Conservation (phyloP, 2,329 filamentous ascomycete genomes). For the Phaeosphaeria sp. region DNA sequence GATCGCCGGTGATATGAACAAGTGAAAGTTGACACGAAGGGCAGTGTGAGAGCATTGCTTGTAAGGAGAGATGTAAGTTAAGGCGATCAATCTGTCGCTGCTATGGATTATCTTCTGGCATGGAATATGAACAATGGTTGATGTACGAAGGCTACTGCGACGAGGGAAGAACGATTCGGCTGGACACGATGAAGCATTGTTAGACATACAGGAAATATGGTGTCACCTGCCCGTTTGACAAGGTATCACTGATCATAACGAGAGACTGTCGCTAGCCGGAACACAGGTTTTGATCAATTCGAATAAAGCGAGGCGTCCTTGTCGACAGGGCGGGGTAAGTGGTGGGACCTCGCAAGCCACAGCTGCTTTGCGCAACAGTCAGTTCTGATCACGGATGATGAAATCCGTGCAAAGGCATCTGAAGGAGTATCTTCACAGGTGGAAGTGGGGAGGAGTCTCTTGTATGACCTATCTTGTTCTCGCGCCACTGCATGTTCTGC, state of each 20-base stretch:
- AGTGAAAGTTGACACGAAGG: no score
- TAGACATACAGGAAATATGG: neutral
- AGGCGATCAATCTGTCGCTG: no score
- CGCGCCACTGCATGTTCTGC: no score
- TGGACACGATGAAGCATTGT: neutral
- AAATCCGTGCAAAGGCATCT: neutral
- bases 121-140: no score
- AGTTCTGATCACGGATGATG: neutral
- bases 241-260: neutral
- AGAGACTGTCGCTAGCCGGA: neutral
- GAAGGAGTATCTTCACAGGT: neutral
- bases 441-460: neutral
- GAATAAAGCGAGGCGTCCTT: slow-evolving; percentile 21
- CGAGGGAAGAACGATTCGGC: no score
- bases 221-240: neutral
- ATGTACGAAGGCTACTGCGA: neutral
- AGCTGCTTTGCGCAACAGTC: neutral
- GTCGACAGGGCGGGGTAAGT: slow-evolving; percentile 20
- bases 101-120: no score
- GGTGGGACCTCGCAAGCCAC: slow-evolving; percentile 14
- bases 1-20: no score
- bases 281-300: neutral
- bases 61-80: no score
- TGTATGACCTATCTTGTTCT: no score
- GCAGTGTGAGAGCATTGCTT: no score